Evolutionary conservation across 495 filamentous ascomycete genomes (phyloP).

Genomic region (Niebla homalea): DNA sequence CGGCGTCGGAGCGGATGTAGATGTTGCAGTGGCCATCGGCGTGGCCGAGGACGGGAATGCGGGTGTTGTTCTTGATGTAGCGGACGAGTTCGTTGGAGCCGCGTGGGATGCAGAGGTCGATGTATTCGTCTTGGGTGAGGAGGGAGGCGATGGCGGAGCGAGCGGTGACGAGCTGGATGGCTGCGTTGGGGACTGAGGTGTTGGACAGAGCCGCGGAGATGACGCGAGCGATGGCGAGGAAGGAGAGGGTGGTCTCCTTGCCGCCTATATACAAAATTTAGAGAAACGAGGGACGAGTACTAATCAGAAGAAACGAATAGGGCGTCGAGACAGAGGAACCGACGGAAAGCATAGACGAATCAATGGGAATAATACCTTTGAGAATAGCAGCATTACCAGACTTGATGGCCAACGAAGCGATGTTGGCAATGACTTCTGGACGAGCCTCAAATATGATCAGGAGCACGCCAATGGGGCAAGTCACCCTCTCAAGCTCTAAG

Average conservation of each 20-base stretch:
- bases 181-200: conserved; percentile 69
- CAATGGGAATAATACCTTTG: conserved; percentile 45
- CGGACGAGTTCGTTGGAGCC: conserved; percentile 89
- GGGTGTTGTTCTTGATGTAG: conserved; percentile 77
- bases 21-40: conserved; percentile 88
- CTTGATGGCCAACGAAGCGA: conserved; percentile 92
- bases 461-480: conserved; percentile 89
- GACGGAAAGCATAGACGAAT: background rate
- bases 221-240: conserved; percentile 71
- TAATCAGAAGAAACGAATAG: background rate
- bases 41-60: conserved; percentile 92
- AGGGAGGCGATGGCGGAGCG: conserved; percentile 78
- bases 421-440: conserved; percentile 97
- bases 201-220: conserved; percentile 66
- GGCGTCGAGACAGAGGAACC: background rate
- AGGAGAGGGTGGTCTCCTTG: conserved; percentile 89
- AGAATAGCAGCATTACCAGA: conserved; percentile 95
- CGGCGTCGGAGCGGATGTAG: conserved; percentile 73
- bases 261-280: conserved; percentile 40
- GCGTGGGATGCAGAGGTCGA: conserved; percentile 90
- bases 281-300: background rate
- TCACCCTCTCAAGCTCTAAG: conserved; percentile 69
- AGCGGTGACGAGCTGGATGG: conserved; percentile 86
- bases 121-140: conserved; percentile 66
- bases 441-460: conserved; percentile 97